Evolutionary conservation across 495 filamentous ascomycete species (phyloP).

Genomic region (Bryoglossum gracile): DNA sequence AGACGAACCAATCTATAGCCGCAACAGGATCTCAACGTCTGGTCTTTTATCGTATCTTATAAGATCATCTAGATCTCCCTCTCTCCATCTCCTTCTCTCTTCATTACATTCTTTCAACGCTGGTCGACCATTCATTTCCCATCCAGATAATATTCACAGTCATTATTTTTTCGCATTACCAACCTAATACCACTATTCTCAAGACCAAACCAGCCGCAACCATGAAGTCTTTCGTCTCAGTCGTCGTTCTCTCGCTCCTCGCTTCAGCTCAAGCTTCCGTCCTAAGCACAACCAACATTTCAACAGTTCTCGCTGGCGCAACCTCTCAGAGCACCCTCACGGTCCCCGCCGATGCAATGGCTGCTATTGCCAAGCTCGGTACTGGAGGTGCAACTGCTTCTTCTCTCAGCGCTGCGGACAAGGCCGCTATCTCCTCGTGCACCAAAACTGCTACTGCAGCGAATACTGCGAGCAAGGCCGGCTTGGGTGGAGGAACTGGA

Average conservation of each 20-base stretch:
- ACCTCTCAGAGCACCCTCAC: slow-evolving; percentile 6
- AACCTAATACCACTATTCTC: too few relatives aligned
- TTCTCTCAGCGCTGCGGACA: slow-evolving; percentile 9
- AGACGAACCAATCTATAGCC: neutral
- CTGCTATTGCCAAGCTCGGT: slow-evolving; percentile 13
- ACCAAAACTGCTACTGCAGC: neutral
- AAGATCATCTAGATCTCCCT: slow-evolving; percentile 5
- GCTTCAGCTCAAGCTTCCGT: slow-evolving; percentile 13
- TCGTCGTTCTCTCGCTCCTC: slow-evolving; percentile 7
- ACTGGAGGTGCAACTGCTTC: slow-evolving; percentile 11
- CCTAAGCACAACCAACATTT: slow-evolving; percentile 17
- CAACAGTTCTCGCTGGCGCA: slow-evolving; percentile 14
- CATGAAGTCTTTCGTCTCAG: slow-evolving; percentile 1
- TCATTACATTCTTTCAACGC: slow-evolving; percentile 7
- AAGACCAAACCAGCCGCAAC: neutral
- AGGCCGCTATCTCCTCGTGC: neutral
- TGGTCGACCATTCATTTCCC: slow-evolving; percentile 8
- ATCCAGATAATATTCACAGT: neutral
- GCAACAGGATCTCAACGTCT: neutral
- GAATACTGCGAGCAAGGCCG: neutral
- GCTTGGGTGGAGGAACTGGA: slow-evolving; percentile 6
- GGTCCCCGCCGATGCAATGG: slow-evolving; percentile 12
- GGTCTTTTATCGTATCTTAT: slow-evolving; percentile 1
- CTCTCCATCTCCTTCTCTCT: neutral
- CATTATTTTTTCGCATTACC: neutral